Evolutionary conservation across 2,329 filamentous ascomycete species (phyloP).

Genomic region (Rutstroemia sp.): DNA sequence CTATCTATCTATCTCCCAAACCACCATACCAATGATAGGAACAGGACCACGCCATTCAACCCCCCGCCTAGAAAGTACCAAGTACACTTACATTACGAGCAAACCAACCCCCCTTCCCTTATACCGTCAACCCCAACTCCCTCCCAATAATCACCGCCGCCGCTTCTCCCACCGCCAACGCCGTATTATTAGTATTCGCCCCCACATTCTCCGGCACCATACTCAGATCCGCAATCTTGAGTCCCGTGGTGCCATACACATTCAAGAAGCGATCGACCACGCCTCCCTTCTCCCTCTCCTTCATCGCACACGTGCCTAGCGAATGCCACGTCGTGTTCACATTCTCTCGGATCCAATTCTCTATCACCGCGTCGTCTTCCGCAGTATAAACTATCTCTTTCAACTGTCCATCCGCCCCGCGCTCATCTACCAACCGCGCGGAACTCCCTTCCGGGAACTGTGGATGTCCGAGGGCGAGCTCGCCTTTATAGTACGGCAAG

Average conservation of each 20-base stretch:
- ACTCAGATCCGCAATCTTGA: slow-evolving; percentile 38
- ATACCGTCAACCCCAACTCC: slow-evolving; percentile 31
- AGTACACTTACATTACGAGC: too few relatives aligned
- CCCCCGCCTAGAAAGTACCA: too few relatives aligned
- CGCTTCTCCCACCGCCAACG: slow-evolving; percentile 35
- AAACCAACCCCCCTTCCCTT: neutral
- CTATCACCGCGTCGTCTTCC: slow-evolving; percentile 32
- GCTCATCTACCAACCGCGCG: slow-evolving; percentile 27
- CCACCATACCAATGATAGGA: too few relatives aligned
- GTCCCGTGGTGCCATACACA: slow-evolving; percentile 33
- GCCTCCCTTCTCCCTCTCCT: slow-evolving; percentile 29
- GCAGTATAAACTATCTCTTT: slow-evolving; percentile 33
- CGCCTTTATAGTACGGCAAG: slow-evolving; percentile 43
- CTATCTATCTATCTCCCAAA: too few relatives aligned
- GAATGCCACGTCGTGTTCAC: slow-evolving; percentile 35
- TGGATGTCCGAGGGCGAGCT: slow-evolving; percentile 37
- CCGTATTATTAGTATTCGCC: slow-evolving; percentile 40
- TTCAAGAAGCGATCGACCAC: slow-evolving; percentile 34
- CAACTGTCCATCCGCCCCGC: slow-evolving; percentile 20
- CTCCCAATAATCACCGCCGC: slow-evolving; percentile 34
- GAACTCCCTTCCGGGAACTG: slow-evolving; percentile 35
- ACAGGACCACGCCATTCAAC: too few relatives aligned
- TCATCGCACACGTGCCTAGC: slow-evolving; percentile 35
- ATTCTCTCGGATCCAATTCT: slow-evolving; percentile 36
- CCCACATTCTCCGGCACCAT: slow-evolving; percentile 33